Evolutionary conservation across 805 yeast species (phyloP), one percentile per base, ranked within the genome.

Genomic region (Kuraishia cidri): DNA sequence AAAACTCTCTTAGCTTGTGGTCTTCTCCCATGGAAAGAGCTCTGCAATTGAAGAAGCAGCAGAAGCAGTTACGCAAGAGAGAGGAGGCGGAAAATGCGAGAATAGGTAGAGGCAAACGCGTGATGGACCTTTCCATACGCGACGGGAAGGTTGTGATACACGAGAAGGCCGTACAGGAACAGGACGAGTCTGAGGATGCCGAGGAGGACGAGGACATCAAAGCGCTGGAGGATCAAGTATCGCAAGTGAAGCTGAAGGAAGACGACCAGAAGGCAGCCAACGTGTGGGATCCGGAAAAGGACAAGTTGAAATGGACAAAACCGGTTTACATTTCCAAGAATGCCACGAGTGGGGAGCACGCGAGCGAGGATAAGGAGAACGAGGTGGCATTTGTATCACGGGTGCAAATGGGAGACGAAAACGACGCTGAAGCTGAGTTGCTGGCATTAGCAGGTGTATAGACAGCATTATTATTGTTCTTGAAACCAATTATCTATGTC

Each of bases 11-110:
- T 21, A 79, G 73, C 42, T 60, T 79, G 40, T 92, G 98, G 97
- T 77, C 94, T 0, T 79, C 95, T 1, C 78, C 80, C 0, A 67
- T 79, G 33, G 97, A 94, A 45, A 72, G 92, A 43, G 97, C 97
- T 0, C 61, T 86, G 36, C 86, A 84, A 50, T 60, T 92, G 45
- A 86, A 87, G 52, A 75, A 75, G 43, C 97, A 88, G 51, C 97
- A 92, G 47, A 70, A 79, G 37, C 78, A 74, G 38, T 50, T 77
- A 37, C 64, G 88, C 8, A 75, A 74, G 38, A 66, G 74, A 47
- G 82, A 82, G 37, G 73, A 71, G 29, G 54, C 63, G 24, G 79
- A 75, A 27, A 60, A 60, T 31, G 72, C 69, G 21, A 60, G 86
- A 24, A 50, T 69, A 1, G 97, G 96, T 0, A 67, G 86, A 29